These are phyloP conservation scores for Penicillium sp. DNA, from an alignment of 2,329 filamentous ascomycete species.

Conservation along the genomic window DNA sequence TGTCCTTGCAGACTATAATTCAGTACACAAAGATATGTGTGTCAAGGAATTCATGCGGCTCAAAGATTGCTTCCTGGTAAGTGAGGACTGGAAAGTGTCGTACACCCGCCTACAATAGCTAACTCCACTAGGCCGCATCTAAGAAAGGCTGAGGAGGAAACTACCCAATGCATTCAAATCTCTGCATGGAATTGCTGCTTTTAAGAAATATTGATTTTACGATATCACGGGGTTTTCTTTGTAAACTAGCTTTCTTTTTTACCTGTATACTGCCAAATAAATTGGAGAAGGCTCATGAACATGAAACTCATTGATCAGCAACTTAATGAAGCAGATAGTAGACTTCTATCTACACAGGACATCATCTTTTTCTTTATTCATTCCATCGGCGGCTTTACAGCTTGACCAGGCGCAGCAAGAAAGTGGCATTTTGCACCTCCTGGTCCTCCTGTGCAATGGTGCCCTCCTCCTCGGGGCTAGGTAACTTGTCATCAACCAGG, in stretches of 20 bases:
- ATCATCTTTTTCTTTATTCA: not conserved
- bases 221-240: not conserved
- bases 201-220: constrained; percentile 3
- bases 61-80: constrained; percentile 85
- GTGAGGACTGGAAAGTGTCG: constrained; percentile 27
- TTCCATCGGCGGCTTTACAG: constrained; percentile 54
- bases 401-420: constrained; percentile 75
- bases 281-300: constrained; percentile 3
- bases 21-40: constrained; percentile 90
- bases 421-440: constrained; percentile 80
- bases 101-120: not conserved
- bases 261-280: not conserved
- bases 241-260: not conserved
- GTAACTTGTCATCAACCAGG: constrained; percentile 61
- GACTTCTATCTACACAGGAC: constrained; percentile 14
- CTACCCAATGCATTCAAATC: not conserved
- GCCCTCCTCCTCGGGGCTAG: constrained; percentile 56
- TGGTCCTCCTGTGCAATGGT: constrained; percentile 82
- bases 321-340: constrained; percentile 7
- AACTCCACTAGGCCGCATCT: constrained; percentile 52
- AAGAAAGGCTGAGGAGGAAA: constrained; percentile 49
- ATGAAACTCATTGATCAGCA: constrained; percentile 10
- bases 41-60: constrained; percentile 78
- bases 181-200: not conserved
- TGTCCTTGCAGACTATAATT: constrained; percentile 85